A percentile compares a stretch with the other conserved stretches of the same genome.
Conservation (phyloP, 106 monocot species). For the Vanilla planifolia region DNA sequence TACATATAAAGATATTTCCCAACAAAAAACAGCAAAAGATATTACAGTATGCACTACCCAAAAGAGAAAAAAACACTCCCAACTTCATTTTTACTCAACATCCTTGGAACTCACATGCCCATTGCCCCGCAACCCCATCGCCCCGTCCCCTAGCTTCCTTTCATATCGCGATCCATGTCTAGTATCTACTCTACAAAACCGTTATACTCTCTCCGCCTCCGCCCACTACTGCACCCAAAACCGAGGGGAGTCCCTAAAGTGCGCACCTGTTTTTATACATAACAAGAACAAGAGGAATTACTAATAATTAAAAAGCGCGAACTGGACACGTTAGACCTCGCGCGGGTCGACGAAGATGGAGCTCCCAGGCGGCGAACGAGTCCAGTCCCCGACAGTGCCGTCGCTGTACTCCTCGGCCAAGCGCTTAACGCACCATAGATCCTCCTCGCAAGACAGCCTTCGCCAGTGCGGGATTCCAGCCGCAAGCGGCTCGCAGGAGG, state of each 20-base stretch:
- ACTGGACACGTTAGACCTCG: conserved; percentile 15
- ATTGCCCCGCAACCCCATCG: too few relatives aligned
- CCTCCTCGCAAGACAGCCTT: conserved; percentile 46
- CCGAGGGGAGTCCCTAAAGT: neutral
- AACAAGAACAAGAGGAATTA: neutral
- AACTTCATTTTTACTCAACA: too few relatives aligned
- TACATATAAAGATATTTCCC: too few relatives aligned
- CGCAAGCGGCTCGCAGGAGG: conserved; percentile 36
- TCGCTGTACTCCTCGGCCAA: conserved; percentile 30
- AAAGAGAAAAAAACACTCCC: too few relatives aligned
- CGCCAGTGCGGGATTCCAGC: conserved; percentile 46
- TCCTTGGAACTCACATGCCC: too few relatives aligned
- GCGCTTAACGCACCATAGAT: conserved; percentile 65
- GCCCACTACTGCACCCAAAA: neutral
- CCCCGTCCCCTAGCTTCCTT: too few relatives aligned
- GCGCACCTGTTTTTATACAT: neutral
- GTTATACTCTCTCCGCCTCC: neutral
- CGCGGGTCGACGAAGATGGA: conserved; percentile 62
- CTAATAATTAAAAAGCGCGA: neutral
- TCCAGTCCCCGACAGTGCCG: conserved; percentile 44
- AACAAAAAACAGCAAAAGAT: too few relatives aligned
- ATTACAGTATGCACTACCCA: too few relatives aligned
- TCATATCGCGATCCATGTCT: too few relatives aligned
- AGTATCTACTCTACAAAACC: conserved; percentile 6
- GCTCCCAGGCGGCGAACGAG: conserved; percentile 24